These are phyloP conservation scores for Eimeria sp. DNA, from an alignment of 169 alveolate species.

Conservation along the genomic window DNA sequence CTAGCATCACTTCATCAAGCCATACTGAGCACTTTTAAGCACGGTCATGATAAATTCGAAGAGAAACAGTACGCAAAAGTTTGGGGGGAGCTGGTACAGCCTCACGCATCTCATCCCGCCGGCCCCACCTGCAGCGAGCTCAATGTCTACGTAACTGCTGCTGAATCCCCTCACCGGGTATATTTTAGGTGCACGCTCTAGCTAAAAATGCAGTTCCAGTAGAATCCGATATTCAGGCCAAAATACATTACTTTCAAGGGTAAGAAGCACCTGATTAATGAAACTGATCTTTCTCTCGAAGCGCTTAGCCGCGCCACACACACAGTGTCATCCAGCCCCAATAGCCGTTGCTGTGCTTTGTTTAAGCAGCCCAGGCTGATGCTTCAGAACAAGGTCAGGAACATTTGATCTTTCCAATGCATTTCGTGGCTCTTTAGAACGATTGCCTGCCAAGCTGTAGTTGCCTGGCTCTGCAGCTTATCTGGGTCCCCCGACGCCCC, in stretches of 20 bases:
- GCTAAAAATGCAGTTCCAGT: not conserved
- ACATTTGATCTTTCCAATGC: not conserved
- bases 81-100: not conserved
- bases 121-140: conserved; percentile 72
- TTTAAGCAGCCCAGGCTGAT: not conserved
- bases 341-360: conserved; percentile 22
- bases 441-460: not conserved
- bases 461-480: not conserved
- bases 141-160: conserved; percentile 30
- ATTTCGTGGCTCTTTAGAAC: not conserved
- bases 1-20: conserved; percentile 8
- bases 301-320: not conserved
- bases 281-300: not conserved
- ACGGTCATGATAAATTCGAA: not conserved
- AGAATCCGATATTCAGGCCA: not conserved
- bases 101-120: conserved; percentile 56
- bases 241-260: not conserved
- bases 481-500: not conserved
- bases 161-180: not conserved
- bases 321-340: conserved; percentile 31
- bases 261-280: not conserved
- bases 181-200: conserved; percentile 32
- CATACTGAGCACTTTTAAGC: conserved; percentile 7
- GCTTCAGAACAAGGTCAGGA: not conserved
- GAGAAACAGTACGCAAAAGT: not conserved